Conservation (phyloP, 441 rosid species). For the Corymbia calophylla region DNA sequence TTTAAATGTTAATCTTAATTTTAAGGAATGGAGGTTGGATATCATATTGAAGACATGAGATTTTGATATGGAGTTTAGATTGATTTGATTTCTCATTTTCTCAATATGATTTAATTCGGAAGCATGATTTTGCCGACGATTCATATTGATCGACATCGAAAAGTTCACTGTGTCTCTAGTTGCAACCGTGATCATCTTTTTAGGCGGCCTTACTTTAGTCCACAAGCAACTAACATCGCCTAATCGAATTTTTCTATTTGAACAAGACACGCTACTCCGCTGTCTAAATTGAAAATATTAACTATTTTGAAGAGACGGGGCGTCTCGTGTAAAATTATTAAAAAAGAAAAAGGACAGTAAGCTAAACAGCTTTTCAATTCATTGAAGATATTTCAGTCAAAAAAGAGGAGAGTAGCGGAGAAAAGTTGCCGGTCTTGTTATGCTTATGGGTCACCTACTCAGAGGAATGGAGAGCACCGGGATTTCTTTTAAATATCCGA, state of each 20-base stretch:
- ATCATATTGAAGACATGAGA: no score
- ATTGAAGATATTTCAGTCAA: not conserved
- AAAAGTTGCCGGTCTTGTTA: not conserved
- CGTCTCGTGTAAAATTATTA: not conserved
- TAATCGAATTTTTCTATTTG: not conserved
- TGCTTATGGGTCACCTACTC: not conserved
- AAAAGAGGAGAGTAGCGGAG: not conserved
- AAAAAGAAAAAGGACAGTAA: not conserved
- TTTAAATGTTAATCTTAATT: not conserved
- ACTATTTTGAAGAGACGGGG: not conserved
- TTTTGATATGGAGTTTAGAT: not conserved
- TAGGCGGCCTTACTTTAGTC: not conserved
- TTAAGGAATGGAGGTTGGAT: not conserved
- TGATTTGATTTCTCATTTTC: fast-evolving
- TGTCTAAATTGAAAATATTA: not conserved
- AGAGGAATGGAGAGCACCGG: not conserved
- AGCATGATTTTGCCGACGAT: not conserved
- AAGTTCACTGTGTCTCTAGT: not conserved
- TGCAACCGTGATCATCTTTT: not conserved
- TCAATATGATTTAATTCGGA: not conserved
- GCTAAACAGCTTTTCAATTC: not conserved
- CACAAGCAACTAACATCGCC: not conserved
- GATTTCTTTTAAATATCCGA: not conserved
- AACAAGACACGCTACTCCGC: not conserved
- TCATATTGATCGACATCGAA: not conserved